These are phyloP conservation scores for Globisporangium nagaii DNA, from an alignment of 352 stramenopile species.

Conservation along the genomic window DNA sequence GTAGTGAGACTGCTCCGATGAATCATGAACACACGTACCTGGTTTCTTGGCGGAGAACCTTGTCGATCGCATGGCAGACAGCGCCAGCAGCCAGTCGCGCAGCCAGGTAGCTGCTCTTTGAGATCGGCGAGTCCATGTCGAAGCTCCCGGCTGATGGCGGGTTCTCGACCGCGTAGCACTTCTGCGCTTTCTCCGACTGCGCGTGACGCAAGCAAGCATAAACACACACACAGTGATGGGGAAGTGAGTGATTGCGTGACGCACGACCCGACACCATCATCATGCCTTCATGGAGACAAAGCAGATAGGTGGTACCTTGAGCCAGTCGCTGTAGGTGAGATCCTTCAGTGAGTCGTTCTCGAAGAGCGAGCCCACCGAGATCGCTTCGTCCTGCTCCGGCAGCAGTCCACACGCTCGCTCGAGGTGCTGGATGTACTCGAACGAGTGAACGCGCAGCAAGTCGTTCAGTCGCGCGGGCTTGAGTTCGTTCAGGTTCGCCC, in stretches of 20 bases:
- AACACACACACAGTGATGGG: not conserved
- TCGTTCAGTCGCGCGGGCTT: slow-evolving; percentile 44
- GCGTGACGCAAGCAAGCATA: too few relatives aligned
- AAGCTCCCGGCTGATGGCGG: slow-evolving; percentile 43
- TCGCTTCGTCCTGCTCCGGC: slow-evolving; percentile 40
- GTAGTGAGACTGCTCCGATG: too few relatives aligned
- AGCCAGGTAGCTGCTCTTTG: slow-evolving; percentile 47
- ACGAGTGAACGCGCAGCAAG: slow-evolving; percentile 55
- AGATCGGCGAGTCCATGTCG: slow-evolving; percentile 65
- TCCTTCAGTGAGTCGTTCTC: slow-evolving; percentile 17
- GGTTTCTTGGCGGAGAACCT: slow-evolving; percentile 46
- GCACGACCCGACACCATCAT: too few relatives aligned
- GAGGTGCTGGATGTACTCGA: slow-evolving; percentile 61
- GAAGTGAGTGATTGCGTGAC: too few relatives aligned
- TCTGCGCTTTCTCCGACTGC: slow-evolving; percentile 37
- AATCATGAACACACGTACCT: too few relatives aligned
- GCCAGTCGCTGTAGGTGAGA: slow-evolving; percentile 36
- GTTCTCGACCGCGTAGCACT: slow-evolving; percentile 41
- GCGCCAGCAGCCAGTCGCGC: slow-evolving; percentile 48
- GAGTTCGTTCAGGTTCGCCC: slow-evolving; percentile 54
- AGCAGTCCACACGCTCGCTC: slow-evolving; percentile 33
- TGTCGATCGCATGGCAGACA: slow-evolving; percentile 61
- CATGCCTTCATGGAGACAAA: too few relatives aligned
- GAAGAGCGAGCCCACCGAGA: slow-evolving; percentile 34
- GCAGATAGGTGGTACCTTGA: too few relatives aligned